Conservation (phyloP, 345 rosid species). For the Ailanthus altissimus region DNA sequence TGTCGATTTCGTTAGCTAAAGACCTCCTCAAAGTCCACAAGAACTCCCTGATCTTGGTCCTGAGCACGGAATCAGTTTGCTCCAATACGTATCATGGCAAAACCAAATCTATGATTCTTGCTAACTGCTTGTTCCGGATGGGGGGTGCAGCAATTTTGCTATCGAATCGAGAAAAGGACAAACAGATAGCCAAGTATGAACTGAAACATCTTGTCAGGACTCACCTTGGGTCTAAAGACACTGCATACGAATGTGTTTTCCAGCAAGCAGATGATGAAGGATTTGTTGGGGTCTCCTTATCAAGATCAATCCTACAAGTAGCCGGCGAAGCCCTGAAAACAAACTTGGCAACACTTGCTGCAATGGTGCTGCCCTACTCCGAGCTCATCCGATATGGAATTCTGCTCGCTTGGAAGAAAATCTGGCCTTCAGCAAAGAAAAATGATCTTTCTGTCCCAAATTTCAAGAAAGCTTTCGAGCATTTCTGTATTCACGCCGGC, state of each 20-base stretch:
- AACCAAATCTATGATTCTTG: conserved; percentile 39
- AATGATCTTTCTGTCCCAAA: conserved; percentile 4
- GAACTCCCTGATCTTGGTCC: conserved; percentile 30
- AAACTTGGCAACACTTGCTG: conserved; percentile 22
- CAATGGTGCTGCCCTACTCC: conserved; percentile 24
- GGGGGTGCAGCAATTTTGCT: conserved; percentile 42
- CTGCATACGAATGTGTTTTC: conserved; percentile 28
- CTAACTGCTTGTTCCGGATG: conserved; percentile 40
- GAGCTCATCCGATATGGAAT: conserved; percentile 19
- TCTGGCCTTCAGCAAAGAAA: not conserved
- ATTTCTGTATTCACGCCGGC: conserved; percentile 29
- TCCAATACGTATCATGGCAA: conserved; percentile 38
- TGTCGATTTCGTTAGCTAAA: conserved; percentile 29
- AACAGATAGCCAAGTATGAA: conserved; percentile 22
- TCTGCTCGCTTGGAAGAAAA: conserved; percentile 1
- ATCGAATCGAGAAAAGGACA: conserved; percentile 27
- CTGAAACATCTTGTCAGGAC: conserved; percentile 36
- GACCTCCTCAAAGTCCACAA: conserved; percentile 31
- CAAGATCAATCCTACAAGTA: conserved; percentile 22
- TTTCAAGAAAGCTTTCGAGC: conserved; percentile 28
- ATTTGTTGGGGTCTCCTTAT: conserved; percentile 23
- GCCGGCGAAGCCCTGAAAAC: conserved; percentile 24
- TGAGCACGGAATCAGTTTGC: conserved; percentile 35
- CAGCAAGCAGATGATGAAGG: conserved; percentile 35
- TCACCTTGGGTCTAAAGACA: conserved; percentile 33